phyloP scores from a whole-genome alignment of 768 basidiomycete species.

The Lanmaoa rubissima region DNA sequence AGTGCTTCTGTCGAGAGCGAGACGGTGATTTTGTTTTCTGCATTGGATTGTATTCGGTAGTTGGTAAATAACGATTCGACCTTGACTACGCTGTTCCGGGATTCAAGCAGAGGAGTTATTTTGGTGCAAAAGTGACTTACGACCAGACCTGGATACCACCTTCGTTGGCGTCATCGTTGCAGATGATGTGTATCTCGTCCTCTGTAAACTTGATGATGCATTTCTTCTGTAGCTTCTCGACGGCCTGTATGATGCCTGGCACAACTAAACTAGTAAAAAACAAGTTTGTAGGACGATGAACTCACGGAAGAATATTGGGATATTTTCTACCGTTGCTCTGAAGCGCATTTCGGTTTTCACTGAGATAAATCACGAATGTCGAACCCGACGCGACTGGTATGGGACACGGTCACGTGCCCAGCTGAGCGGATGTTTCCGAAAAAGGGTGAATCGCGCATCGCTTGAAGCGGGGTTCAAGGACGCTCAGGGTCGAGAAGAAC shows the following conservation, averaged over 20 bases:
- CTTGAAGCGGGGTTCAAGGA: constrained; percentile 10
- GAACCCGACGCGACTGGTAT: constrained; percentile 11
- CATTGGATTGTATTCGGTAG: constrained; percentile 86
- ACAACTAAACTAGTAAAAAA: background rate
- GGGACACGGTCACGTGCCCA: constrained; percentile 26
- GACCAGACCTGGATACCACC: constrained; percentile 89
- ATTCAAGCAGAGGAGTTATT: constrained; percentile 5
- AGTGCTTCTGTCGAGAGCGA: constrained; percentile 73
- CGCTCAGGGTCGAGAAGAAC: constrained; percentile 1
- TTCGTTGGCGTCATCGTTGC: constrained; percentile 74
- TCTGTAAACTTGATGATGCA: constrained; percentile 81
- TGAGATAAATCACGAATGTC: background rate
- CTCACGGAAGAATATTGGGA: constrained; percentile 53
- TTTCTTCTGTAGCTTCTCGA: constrained; percentile 82
- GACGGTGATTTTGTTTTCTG: constrained; percentile 77
- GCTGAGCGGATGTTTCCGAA: constrained; percentile 16
- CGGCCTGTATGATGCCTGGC: constrained; percentile 72
- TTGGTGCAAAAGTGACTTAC: constrained; percentile 42
- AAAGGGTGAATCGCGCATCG: constrained; percentile 12
- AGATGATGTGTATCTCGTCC: constrained; percentile 76
- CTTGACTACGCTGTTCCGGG: constrained; percentile 52
- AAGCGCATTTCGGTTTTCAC: constrained; percentile 50
- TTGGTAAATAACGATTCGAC: constrained; percentile 65
- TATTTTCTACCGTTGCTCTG: constrained; percentile 57
- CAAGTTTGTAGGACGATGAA: constrained; percentile 3